phyloP scores from a whole-genome alignment of 1,284 basidiomycete species.

The Ganoderma lingzhi region DNA sequence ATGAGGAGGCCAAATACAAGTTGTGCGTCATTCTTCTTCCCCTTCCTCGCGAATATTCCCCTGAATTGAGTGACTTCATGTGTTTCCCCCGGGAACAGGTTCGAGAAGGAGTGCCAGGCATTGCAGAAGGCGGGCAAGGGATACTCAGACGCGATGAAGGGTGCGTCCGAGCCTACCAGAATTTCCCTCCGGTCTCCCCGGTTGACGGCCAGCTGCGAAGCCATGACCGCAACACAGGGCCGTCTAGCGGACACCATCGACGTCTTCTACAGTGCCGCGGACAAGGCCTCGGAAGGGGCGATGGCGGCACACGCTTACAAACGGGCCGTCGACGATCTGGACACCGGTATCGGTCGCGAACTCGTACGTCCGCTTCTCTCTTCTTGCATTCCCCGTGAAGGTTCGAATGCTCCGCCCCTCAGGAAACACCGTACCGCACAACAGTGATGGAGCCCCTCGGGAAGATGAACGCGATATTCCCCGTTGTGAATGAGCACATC shows the following conservation, averaged over 20 bases:
- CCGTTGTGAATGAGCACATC: constrained; percentile 94
- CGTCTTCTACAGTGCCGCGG: constrained; percentile 90
- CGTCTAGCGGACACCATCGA: constrained; percentile 95
- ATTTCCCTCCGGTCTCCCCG: constrained; percentile 30
- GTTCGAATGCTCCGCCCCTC: constrained; percentile 10
- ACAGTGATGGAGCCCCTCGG: constrained; percentile 96
- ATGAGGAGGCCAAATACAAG: constrained; percentile 92
- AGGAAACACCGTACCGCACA: constrained; percentile 95
- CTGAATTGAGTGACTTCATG: not conserved
- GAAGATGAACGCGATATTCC: constrained; percentile 96
- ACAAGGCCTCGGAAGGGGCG: constrained; percentile 88
- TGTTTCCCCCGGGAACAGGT: constrained; percentile 53
- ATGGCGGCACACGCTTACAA: constrained; percentile 99
- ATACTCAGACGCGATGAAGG: constrained; percentile 94
- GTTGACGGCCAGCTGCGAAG: constrained; percentile 47
- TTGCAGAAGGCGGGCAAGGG: constrained; percentile 96
- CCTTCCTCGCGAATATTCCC: not conserved
- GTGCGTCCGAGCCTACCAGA: constrained; percentile 47
- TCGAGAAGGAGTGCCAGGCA: constrained; percentile 92
- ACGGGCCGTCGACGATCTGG: constrained; percentile 93
- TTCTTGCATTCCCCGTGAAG: constrained; percentile 1
- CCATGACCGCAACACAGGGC: constrained; percentile 93
- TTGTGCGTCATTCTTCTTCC: constrained; percentile 61
- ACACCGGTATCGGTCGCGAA: constrained; percentile 86
- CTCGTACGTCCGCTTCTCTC: constrained; percentile 61